Evolutionary conservation across 2,329 filamentous ascomycete genomes (phyloP).

Genomic region (Colletotrichum echinochloae): DNA sequence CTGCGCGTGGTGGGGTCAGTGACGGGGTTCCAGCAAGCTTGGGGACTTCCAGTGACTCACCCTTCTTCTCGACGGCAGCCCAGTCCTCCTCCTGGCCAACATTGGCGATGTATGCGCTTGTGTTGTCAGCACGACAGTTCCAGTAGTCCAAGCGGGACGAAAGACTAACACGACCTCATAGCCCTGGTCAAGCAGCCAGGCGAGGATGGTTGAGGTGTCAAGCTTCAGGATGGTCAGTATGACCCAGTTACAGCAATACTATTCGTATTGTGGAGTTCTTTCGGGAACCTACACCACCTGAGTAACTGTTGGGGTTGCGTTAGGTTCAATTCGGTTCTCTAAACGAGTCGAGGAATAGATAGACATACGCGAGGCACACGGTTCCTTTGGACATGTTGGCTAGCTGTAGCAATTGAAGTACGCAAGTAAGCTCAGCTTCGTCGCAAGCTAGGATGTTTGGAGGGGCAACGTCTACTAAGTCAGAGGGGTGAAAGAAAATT

Average conservation of each 20-base stretch:
- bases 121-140: neutral
- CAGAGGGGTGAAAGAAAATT: too few relatives aligned
- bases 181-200: conserved; percentile 30
- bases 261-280: neutral
- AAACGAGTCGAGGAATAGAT: neutral
- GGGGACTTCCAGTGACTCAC: conserved; percentile 45
- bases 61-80: conserved; percentile 76
- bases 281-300: neutral
- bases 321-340: neutral
- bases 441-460: too few relatives aligned
- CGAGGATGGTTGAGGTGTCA: conserved; percentile 39
- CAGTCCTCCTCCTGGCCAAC: conserved; percentile 80
- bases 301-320: neutral
- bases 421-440: too few relatives aligned
- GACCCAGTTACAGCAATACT: neutral
- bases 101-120: conserved; percentile 58
- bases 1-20: neutral
- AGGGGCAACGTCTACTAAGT: too few relatives aligned
- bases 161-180: neutral
- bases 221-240: conserved; percentile 14
- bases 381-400: neutral
- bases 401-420: neutral
- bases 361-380: neutral
- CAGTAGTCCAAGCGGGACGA: neutral
- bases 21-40: neutral